Evolutionary conservation across 2,329 filamentous ascomycete genomes (phyloP).

Genomic region (Tolypocladium amazonense): DNA sequence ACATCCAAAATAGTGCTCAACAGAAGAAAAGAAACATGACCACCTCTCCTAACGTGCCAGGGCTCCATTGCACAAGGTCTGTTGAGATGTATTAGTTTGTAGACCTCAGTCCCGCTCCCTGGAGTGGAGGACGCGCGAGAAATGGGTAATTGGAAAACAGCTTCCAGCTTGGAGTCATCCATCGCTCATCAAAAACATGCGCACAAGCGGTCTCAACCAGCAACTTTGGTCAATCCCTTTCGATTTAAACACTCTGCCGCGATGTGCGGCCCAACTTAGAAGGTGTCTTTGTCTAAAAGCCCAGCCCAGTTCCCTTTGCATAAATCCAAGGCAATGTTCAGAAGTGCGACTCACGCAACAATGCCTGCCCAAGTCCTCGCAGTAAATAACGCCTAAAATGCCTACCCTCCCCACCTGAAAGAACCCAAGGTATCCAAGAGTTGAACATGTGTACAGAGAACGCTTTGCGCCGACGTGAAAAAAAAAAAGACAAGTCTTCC

Average conservation of each 20-base stretch:
- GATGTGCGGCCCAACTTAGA: neutral
- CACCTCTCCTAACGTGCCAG: neutral
- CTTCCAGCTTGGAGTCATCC: neutral
- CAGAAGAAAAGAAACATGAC: neutral
- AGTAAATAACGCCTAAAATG: conserved; percentile 17
- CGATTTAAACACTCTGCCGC: neutral
- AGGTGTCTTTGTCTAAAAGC: neutral
- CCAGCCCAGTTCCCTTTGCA: neutral
- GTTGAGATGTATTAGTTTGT: neutral
- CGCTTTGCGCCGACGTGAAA: conserved; percentile 7
- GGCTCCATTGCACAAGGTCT: neutral
- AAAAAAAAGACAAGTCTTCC: conserved; percentile 1
- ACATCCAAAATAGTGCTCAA: neutral
- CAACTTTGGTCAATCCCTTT: neutral
- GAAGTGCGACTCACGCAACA: neutral
- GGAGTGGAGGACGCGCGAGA: neutral
- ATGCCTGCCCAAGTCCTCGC: neutral
- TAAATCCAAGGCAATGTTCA: neutral
- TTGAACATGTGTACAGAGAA: conserved; percentile 16
- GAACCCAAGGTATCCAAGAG: conserved; percentile 12
- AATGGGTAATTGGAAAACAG: neutral
- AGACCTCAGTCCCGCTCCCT: neutral
- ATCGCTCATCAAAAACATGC: neutral
- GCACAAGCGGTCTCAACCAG: neutral
- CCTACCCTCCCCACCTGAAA: conserved; percentile 10